phyloP scores from a whole-genome alignment of 331 rosid genomes.

The Quercus phellos region DNA sequence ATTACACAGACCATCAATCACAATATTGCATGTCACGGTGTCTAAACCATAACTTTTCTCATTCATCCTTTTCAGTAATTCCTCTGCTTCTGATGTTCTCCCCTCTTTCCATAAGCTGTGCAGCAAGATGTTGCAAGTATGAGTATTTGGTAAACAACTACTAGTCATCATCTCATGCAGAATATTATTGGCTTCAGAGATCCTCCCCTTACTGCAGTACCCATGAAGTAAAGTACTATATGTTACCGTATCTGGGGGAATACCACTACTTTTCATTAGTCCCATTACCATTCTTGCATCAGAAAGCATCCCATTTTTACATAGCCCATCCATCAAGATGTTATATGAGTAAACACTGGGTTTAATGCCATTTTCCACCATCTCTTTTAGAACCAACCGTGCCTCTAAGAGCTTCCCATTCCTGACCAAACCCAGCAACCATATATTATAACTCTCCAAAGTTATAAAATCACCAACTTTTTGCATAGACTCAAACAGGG shows the following conservation, averaged over 20 bases:
- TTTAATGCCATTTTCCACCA: constrained; percentile 50
- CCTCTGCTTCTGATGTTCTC: constrained; percentile 72
- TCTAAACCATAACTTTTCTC: constrained; percentile 65
- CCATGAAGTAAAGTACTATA: constrained; percentile 75
- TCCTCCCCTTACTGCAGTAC: constrained; percentile 67
- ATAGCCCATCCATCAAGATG: constrained; percentile 68
- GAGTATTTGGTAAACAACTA: constrained; percentile 66
- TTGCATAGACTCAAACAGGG: constrained; percentile 58
- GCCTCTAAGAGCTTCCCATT: constrained; percentile 68
- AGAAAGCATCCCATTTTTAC: constrained; percentile 60
- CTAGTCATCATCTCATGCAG: constrained; percentile 67
- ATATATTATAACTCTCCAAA: constrained; percentile 65
- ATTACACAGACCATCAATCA: constrained; percentile 78
- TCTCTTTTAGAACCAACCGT: constrained; percentile 53
- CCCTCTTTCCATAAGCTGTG: constrained; percentile 91
- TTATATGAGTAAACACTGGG: constrained; percentile 66
- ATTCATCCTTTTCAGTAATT: constrained; percentile 68
- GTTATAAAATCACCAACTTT: constrained; percentile 26
- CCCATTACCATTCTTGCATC: constrained; percentile 66
- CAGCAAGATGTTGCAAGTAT: constrained; percentile 77
- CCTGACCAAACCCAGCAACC: constrained; percentile 68
- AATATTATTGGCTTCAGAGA: constrained; percentile 61
- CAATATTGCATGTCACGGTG: constrained; percentile 76
- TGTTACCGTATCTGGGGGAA: constrained; percentile 61
- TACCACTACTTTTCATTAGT: constrained; percentile 51